phyloP scores from a whole-genome alignment of 257 asterid genomes.

The Verbena officinalis region DNA sequence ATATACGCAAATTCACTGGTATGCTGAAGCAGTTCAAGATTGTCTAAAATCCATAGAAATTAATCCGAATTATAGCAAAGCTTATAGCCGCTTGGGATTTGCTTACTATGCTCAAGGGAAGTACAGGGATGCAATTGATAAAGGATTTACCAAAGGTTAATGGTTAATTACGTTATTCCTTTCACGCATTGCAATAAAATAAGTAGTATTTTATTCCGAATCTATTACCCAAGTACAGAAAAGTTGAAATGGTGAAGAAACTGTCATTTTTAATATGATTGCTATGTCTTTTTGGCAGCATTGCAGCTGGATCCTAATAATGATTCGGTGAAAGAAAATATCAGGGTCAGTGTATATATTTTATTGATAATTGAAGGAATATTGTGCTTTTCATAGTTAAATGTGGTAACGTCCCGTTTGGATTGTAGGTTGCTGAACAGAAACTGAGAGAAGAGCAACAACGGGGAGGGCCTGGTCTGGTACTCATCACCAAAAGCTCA shows the following conservation, averaged over 20 bases:
- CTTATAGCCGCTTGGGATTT: slow-evolving; percentile 87
- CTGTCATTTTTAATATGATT: slow-evolving; percentile 21
- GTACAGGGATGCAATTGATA: slow-evolving; percentile 78
- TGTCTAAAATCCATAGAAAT: slow-evolving; percentile 70
- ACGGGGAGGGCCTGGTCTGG: slow-evolving; percentile 60
- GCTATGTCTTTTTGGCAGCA: slow-evolving; percentile 55
- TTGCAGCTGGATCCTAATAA: slow-evolving; percentile 80
- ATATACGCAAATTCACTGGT: slow-evolving; percentile 61
- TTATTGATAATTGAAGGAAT: slow-evolving; percentile 20
- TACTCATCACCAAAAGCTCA: slow-evolving; percentile 7
- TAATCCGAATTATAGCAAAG: slow-evolving; percentile 84
- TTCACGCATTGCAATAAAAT: slow-evolving; percentile 20
- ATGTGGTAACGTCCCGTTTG: slow-evolving; percentile 16
- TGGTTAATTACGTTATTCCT: slow-evolving; percentile 25
- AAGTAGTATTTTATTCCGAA: slow-evolving; percentile 14
- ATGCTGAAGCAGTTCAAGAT: slow-evolving; percentile 64
- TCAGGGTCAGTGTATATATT: slow-evolving; percentile 59
- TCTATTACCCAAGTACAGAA: background rate
- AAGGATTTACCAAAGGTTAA: slow-evolving; percentile 78
- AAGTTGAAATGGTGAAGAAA: slow-evolving; percentile 22
- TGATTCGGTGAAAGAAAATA: slow-evolving; percentile 68
- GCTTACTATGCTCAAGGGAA: slow-evolving; percentile 85
- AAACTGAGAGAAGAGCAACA: slow-evolving; percentile 63
- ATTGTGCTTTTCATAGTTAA: slow-evolving; percentile 15
- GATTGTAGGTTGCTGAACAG: slow-evolving; percentile 71